Conservation (phyloP, 371 early-diverging fungal species). For the Actinomortierella ambigua region DNA sequence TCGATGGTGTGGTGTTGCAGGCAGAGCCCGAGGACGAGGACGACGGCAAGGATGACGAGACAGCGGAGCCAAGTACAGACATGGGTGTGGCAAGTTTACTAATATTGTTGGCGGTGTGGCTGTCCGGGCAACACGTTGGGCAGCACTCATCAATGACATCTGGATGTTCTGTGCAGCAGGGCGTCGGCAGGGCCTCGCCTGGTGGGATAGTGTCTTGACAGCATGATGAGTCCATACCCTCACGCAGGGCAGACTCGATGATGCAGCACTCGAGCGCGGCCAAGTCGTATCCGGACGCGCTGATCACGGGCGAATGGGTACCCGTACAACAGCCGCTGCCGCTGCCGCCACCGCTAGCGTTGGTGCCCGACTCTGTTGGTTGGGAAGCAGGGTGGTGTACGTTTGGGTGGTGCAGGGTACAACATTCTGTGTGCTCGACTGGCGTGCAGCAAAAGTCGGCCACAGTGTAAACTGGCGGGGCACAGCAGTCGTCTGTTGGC, state of each 20-base stretch:
- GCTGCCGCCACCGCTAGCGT: too few species aligned
- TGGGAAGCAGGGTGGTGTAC: too few species aligned
- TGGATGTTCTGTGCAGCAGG: slow-evolving; percentile 42
- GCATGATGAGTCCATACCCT: slow-evolving; percentile 39
- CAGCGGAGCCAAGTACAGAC: too few species aligned
- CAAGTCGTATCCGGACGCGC: slow-evolving; percentile 11
- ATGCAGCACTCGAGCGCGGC: slow-evolving; percentile 39
- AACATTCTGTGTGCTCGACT: slow-evolving; percentile 19
- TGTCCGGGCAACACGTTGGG: slow-evolving; percentile 41
- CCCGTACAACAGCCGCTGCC: too few species aligned
- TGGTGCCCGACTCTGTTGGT: too few species aligned
- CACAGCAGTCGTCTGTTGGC: slow-evolving; percentile 33
- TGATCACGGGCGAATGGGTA: too few species aligned
- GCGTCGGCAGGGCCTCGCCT: slow-evolving; percentile 12
- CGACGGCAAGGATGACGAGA: too few species aligned
- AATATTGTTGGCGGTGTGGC: slow-evolving; percentile 10
- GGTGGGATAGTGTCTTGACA: slow-evolving; percentile 31
- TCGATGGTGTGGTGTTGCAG: too few species aligned
- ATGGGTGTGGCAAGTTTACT: too few species aligned
- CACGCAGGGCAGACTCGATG: slow-evolving; percentile 30
- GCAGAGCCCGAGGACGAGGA: too few species aligned
- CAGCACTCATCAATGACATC: slow-evolving; percentile 42
- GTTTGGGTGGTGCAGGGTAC: too few species aligned
- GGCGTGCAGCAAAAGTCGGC: slow-evolving; percentile 38
- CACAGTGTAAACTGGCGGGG: slow-evolving; percentile 17